A percentile compares a stretch with the other conserved stretches of the same genome.
These are phyloP conservation scores for Ganoderma leucocontextum DNA, from an alignment of 1,284 basidiomycete species.

Conservation along the genomic window DNA sequence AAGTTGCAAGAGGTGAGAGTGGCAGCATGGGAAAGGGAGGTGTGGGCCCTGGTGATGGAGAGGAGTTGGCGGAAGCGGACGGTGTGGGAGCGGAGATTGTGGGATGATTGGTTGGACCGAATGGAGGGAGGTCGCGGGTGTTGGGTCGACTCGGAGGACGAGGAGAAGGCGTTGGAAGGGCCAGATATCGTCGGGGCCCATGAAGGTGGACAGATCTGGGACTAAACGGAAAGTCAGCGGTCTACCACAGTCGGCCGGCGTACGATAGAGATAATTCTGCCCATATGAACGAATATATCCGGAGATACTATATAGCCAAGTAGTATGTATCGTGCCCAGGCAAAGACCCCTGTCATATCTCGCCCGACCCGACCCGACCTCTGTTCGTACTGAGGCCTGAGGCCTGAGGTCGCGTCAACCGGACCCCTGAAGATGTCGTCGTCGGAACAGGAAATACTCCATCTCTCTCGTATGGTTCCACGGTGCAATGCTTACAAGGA, in stretches of 20 bases:
- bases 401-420: no score
- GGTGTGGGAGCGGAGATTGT: slow-evolving; percentile 11
- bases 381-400: no score
- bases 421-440: no score
- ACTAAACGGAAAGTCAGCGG: not conserved
- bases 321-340: no score
- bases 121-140: slow-evolving; percentile 20
- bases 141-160: slow-evolving; percentile 15
- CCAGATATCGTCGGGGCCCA: not conserved
- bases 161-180: slow-evolving; percentile 10
- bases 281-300: not conserved
- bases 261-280: not conserved
- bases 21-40: not conserved
- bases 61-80: not conserved
- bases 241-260: no score
- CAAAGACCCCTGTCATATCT: no score
- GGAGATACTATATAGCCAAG: no score
- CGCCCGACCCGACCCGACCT: no score
- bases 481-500: no score
- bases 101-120: slow-evolving; percentile 18
- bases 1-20: not conserved
- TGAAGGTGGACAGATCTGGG: not conserved
- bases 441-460: no score
- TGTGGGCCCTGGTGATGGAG: not conserved
- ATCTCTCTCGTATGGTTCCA: no score